Conservation (phyloP, 257 asterid genomes). For the Nemophila menziesii region DNA sequence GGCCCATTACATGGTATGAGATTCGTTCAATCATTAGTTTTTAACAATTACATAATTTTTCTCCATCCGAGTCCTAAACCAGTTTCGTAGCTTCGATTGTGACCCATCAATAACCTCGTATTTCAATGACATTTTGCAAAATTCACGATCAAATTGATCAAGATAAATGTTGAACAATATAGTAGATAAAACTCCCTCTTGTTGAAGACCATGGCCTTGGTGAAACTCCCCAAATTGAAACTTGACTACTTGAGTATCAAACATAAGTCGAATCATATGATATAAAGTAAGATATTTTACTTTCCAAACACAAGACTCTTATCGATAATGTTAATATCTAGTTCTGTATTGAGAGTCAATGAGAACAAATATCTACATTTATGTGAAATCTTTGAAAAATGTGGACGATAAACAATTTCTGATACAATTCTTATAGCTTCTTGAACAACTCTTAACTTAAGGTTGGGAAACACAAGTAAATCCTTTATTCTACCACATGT, state of each 20-base stretch:
- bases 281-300: conserved; percentile 47
- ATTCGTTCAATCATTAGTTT: conserved; percentile 29
- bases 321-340: conserved; percentile 35
- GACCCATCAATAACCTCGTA: conserved; percentile 47
- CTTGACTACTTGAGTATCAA: conserved; percentile 52
- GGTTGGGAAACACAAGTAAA: conserved; percentile 50
- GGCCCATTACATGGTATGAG: conserved; percentile 42
- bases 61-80: conserved; percentile 87
- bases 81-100: conserved; percentile 58
- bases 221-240: conserved; percentile 82
- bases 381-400: conserved; percentile 79
- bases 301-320: conserved; percentile 47
- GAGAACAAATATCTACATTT: conserved; percentile 91
- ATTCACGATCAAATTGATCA: conserved; percentile 67
- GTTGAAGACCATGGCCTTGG: conserved; percentile 96
- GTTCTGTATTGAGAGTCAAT: conserved; percentile 34
- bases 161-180: conserved; percentile 78
- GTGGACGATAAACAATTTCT: conserved; percentile 77
- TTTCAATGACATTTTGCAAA: conserved; percentile 64
- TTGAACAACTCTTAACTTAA: conserved; percentile 61
- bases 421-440: conserved; percentile 71
- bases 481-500: conserved; percentile 58
- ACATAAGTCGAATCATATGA: conserved; percentile 39
- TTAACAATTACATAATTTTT: conserved; percentile 41
- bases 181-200: conserved; percentile 90